Conservation (phyloP, 2,329 filamentous ascomycete genomes). For the Claviceps sp. region DNA sequence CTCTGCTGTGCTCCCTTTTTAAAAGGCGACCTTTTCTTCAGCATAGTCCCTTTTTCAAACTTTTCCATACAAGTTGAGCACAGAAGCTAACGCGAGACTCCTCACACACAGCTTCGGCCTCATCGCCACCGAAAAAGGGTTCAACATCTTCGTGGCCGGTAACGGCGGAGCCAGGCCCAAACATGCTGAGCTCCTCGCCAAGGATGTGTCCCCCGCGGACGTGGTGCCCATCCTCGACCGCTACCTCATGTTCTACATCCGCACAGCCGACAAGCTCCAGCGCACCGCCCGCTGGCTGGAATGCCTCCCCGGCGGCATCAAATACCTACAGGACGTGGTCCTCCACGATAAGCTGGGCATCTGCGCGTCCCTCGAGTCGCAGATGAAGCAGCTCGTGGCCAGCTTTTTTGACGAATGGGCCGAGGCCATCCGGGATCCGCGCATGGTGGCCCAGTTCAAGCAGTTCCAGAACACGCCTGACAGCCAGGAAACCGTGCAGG, state of each 20-base stretch:
- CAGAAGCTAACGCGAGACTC: neutral
- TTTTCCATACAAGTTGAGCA: neutral
- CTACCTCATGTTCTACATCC: constrained; percentile 87
- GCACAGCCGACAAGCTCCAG: constrained; percentile 81
- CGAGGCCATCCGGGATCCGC: constrained; percentile 59
- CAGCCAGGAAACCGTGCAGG: constrained; percentile 54
- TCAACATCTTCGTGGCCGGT: constrained; percentile 82
- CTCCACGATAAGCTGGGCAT: constrained; percentile 80
- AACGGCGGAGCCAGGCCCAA: constrained; percentile 79
- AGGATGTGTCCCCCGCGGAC: constrained; percentile 72
- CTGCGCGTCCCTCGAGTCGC: constrained; percentile 66
- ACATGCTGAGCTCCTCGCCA: constrained; percentile 72
- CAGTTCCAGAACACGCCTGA: constrained; percentile 79
- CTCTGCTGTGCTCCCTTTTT: neutral
- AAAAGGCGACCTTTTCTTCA: neutral
- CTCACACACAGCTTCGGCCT: constrained; percentile 54
- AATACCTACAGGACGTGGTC: constrained; percentile 70
- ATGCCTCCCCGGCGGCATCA: constrained; percentile 67
- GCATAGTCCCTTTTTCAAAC: too few species aligned
- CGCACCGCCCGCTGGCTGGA: constrained; percentile 83
- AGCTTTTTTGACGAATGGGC: constrained; percentile 89
- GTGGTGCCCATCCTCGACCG: constrained; percentile 75
- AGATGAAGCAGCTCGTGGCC: constrained; percentile 77
- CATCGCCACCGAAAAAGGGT: constrained; percentile 84
- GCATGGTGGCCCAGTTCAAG: constrained; percentile 54